A percentile compares a stretch with the other conserved stretches of the same genome.
These are phyloP conservation scores for Claviceps pazoutovae DNA, from an alignment of 2,329 filamentous ascomycete genomes.

Conservation along the genomic window DNA sequence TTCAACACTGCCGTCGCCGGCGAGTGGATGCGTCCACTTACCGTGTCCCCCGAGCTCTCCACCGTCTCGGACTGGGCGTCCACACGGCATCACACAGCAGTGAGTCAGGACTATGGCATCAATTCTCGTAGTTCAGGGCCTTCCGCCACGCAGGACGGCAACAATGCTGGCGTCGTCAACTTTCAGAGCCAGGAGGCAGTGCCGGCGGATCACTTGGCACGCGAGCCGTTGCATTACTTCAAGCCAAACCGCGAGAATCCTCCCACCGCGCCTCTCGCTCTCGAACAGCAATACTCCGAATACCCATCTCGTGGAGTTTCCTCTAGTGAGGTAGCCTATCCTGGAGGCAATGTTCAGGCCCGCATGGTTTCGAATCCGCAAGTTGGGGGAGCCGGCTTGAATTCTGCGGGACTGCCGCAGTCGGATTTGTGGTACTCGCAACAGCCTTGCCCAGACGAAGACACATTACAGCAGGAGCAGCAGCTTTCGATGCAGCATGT, in stretches of 20 bases:
- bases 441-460: slow-evolving; percentile 5
- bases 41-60: slow-evolving; percentile 7
- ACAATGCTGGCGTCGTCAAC: neutral
- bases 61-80: slow-evolving; percentile 1
- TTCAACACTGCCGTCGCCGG: neutral
- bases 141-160: neutral
- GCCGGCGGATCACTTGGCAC: neutral
- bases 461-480: neutral
- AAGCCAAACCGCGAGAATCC: neutral
- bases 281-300: neutral
- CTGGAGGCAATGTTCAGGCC: neutral
- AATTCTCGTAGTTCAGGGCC: neutral
- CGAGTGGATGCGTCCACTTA: slow-evolving; percentile 1
- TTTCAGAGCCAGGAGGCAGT: neutral
- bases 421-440: neutral
- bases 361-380: neutral
- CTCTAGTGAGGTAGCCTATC: neutral
- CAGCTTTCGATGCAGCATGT: neutral
- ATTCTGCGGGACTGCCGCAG: neutral
- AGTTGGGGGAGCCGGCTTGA: neutral
- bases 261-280: neutral
- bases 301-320: neutral
- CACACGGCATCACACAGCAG: neutral
- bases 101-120: neutral
- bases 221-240: neutral